Evolutionary conservation across 805 yeast genomes (phyloP).

Genomic region (Lachancea dasiensis): DNA sequence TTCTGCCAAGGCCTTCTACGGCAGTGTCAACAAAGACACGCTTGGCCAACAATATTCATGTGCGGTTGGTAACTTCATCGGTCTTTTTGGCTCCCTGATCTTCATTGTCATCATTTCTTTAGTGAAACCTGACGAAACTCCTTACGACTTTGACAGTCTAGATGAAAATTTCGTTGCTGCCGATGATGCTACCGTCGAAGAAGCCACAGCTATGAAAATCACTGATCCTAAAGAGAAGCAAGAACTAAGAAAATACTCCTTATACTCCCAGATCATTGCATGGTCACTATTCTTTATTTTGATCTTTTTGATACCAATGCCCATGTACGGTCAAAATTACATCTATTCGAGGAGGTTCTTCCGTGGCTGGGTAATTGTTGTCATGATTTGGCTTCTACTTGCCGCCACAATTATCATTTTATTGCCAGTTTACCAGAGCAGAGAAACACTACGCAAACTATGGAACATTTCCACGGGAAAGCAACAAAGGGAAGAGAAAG

Average conservation of each 20-base stretch:
- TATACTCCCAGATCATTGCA: neutral
- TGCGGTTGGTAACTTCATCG: slow-evolving; percentile 4
- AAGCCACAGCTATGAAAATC: neutral
- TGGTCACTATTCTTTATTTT: slow-evolving; percentile 2
- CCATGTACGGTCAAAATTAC: slow-evolving; percentile 4
- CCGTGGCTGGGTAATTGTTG: slow-evolving; percentile 1
- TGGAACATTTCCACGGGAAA: too few species aligned
- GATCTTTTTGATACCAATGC: slow-evolving; percentile 2
- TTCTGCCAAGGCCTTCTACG: slow-evolving; percentile 1
- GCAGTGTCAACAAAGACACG: slow-evolving; percentile 1
- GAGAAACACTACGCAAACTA: too few species aligned
- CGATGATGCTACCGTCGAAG: slow-evolving; percentile 2
- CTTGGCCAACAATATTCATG: neutral
- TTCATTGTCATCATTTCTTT: slow-evolving; percentile 1
- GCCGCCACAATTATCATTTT: slow-evolving; percentile 2
- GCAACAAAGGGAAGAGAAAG: too few species aligned
- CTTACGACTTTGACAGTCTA: too few species aligned
- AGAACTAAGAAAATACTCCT: neutral
- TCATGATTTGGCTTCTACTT: slow-evolving; percentile 1
- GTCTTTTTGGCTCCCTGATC: neutral
- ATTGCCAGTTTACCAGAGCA: slow-evolving; percentile 2
- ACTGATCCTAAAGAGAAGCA: neutral
- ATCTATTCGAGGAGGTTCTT: slow-evolving; percentile 1
- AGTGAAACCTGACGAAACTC: neutral
- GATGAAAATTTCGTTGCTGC: neutral